phyloP scores from a whole-genome alignment of 1,284 basidiomycete genomes.

The Cystobasidiaceae sp. region DNA sequence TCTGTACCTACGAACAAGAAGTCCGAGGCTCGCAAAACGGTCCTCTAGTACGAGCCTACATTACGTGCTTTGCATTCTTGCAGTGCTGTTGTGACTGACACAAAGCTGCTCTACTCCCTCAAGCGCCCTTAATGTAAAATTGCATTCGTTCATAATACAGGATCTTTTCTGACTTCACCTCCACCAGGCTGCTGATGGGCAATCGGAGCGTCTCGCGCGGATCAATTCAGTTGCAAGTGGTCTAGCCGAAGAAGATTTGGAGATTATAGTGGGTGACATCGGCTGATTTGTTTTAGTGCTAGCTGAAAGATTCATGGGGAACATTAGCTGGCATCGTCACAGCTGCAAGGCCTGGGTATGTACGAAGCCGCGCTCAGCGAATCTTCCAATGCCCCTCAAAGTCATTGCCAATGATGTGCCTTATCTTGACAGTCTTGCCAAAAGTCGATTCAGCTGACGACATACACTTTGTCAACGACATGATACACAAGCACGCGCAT shows the following conservation, averaged over 20 bases:
- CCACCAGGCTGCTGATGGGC: neutral
- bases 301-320: neutral
- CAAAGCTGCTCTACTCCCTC: neutral
- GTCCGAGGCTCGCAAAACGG: conserved; percentile 30
- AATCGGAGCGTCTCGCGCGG: conserved; percentile 52
- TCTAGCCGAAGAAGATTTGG: conserved; percentile 65
- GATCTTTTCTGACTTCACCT: neutral
- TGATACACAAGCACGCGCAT: conserved; percentile 22
- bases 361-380: neutral
- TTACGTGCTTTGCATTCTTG: neutral
- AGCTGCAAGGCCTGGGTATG: conserved; percentile 33
- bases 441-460: conserved; percentile 37
- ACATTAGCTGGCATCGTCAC: conserved; percentile 7
- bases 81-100: neutral
- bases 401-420: neutral
- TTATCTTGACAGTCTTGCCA: conserved; percentile 32
- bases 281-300: neutral
- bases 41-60: conserved; percentile 31
- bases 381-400: no score
- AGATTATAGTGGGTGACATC: conserved; percentile 60
- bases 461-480: conserved; percentile 29
- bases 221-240: conserved; percentile 69
- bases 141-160: neutral
- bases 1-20: conserved; percentile 36
- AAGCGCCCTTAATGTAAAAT: conserved; percentile 17